Evolutionary conservation across 2,329 filamentous ascomycete species (phyloP).

Genomic region (Magnaporthales sp.): DNA sequence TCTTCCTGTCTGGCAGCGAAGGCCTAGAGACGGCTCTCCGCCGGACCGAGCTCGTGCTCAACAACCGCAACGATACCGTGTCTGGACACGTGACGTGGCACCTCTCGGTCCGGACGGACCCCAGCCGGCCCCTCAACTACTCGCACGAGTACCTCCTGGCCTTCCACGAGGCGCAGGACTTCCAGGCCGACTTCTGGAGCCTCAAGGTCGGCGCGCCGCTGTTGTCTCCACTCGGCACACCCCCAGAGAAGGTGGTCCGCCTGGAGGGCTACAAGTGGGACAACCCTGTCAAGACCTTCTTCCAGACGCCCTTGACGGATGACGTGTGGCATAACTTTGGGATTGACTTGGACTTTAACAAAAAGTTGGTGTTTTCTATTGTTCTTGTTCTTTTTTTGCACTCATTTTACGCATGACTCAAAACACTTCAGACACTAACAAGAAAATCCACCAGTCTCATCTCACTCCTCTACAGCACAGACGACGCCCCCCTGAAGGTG

Average conservation of each 20-base stretch:
- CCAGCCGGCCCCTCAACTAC: background rate
- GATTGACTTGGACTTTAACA: background rate
- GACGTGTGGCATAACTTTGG: background rate
- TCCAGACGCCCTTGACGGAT: background rate
- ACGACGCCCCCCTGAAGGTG: background rate
- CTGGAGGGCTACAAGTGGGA: conserved; percentile 1
- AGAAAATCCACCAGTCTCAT: background rate
- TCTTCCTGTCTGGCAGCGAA: conserved; percentile 1
- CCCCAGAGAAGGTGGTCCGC: background rate
- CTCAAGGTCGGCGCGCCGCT: background rate
- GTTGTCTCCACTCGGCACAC: background rate
- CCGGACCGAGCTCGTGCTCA: background rate
- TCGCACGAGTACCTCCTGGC: background rate
- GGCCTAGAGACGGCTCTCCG: conserved; percentile 1
- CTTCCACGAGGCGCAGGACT: conserved; percentile 3
- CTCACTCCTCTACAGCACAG: background rate
- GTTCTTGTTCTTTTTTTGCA: background rate
- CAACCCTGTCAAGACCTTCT: background rate
- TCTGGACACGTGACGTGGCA: conserved; percentile 1
- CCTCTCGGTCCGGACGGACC: background rate
- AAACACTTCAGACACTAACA: background rate
- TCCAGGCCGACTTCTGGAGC: conserved; percentile 3
- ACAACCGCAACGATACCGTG: conserved; percentile 1
- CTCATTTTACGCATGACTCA: too few relatives aligned
- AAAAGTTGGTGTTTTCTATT: background rate